Conservation (phyloP, 2,329 filamentous ascomycete genomes). For the Thermomyces lanuginosus region DNA sequence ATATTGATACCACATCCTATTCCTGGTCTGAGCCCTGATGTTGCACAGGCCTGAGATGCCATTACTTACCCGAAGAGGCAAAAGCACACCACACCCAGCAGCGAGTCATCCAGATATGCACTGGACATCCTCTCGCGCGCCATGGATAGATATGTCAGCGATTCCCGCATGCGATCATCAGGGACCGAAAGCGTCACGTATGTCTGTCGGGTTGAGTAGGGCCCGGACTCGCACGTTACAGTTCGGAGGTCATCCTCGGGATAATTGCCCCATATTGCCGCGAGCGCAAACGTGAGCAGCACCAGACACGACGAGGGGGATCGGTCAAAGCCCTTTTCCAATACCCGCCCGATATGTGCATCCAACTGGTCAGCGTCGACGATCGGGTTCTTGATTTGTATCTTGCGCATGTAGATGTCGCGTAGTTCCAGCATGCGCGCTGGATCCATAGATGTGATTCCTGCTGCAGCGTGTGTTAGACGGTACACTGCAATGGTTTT, state of each 20-base stretch:
- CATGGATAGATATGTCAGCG: constrained; percentile 11
- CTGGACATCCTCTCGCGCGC: constrained; percentile 12
- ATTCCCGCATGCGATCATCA: constrained; percentile 12
- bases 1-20: constrained; percentile 14
- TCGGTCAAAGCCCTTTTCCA: constrained; percentile 13
- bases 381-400: constrained; percentile 13
- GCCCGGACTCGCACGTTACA: constrained; percentile 6
- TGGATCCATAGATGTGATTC: constrained; percentile 8
- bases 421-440: constrained; percentile 11
- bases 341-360: constrained; percentile 9
- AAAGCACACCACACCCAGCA: constrained; percentile 11
- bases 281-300: constrained; percentile 11
- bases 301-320: constrained; percentile 11
- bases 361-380: constrained; percentile 12
- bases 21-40: constrained; percentile 1
- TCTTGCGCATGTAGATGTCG: constrained; percentile 12
- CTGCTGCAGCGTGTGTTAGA: constrained; percentile 2
- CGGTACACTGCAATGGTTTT: no score
- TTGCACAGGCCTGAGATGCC: neutral
- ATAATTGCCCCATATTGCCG: constrained; percentile 13
- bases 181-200: constrained; percentile 11
- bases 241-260: constrained; percentile 11
- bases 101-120: constrained; percentile 11
- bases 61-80: constrained; percentile 11
- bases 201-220: constrained; percentile 7